Base-by-base conservation (phyloP, 2,329 filamentous ascomycete genomes). In the Penicillium rolfsii region DNA sequence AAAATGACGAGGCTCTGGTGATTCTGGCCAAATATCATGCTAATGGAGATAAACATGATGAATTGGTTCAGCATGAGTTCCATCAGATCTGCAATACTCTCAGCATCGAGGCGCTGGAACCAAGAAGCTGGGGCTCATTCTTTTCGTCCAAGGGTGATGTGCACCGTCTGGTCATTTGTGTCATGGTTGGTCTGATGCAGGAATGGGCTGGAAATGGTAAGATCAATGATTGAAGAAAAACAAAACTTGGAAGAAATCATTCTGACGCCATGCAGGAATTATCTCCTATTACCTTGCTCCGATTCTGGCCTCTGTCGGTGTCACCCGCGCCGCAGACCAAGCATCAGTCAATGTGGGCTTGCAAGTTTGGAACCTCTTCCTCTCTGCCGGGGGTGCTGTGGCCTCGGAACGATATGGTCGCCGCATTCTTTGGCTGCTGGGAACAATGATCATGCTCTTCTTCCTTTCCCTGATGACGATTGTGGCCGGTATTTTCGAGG, bases 21-120 rank as follows among this genome's bases (percentile, higher is more conserved):
- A 81, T 84, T 1, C 79, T 90, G 61, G 80, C 82, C 4, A 83
- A 83, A 59, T 86, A 85, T 68, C 87, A 88, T 53, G 87, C 85
- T 1, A 80, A 85, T 64, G 78, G 79, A 1, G 75, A 76, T 33
- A 60, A 60, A 2, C 63, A 77, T 3, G 69, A 68, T 11, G 63
- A 62, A 8, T 14, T 70, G 43, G 69, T 70, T 14, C 59, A 60
- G 48, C 58, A 64, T 50, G 68, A 71, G 45, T 70, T 63, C 33
- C 48, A 41, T 11, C 63, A 67, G 35, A 70, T 70, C 7, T 64
- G 65, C 58, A 57, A 45, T 33, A 63, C 59, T 16, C 66, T 67
- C 28, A 60, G 45, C 14, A 62, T 59, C 22, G 65, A 67, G 57
- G 57, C 57, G n/a, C 40, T 45, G 43, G 40, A 58, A 22, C 52